Evolutionary conservation across 1,284 basidiomycete genomes (phyloP).

Genomic region (Malassezia furfur): DNA sequence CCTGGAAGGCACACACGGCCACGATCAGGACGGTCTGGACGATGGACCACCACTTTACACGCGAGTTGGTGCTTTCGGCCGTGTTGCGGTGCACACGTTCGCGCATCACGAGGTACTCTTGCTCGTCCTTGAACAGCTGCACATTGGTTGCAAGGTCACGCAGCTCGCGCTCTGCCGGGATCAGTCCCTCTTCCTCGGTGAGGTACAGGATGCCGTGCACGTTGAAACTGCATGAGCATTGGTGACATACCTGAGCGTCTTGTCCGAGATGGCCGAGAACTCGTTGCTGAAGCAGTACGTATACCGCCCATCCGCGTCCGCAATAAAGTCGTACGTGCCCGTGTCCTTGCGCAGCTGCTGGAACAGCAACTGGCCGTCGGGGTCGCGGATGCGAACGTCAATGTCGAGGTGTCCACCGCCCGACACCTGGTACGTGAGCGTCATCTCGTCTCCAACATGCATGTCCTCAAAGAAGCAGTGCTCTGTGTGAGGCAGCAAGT

Average conservation of each 20-base stretch:
- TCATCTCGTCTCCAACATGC: slow-evolving; percentile 93
- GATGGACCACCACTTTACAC: slow-evolving; percentile 99
- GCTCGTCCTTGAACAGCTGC: slow-evolving; percentile 90
- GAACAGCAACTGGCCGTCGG: slow-evolving; percentile 60
- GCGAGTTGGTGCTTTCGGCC: slow-evolving; percentile 60
- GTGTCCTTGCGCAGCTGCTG: slow-evolving; percentile 79
- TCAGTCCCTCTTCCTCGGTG: slow-evolving; percentile 62
- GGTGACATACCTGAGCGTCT: slow-evolving; percentile 58
- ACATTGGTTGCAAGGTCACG: slow-evolving; percentile 74
- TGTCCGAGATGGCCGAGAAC: slow-evolving; percentile 88
- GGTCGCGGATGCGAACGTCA: slow-evolving; percentile 74
- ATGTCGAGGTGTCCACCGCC: slow-evolving; percentile 92
- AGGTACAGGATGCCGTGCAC: slow-evolving; percentile 95
- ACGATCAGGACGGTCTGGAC: slow-evolving; percentile 78
- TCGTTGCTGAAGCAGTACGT: slow-evolving; percentile 98
- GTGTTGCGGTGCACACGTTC: slow-evolving; percentile 86
- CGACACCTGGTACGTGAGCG: slow-evolving; percentile 96
- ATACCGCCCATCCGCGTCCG: slow-evolving; percentile 73
- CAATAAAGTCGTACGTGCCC: slow-evolving; percentile 77
- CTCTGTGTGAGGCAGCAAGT: slow-evolving; percentile 65
- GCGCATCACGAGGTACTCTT: slow-evolving; percentile 92
- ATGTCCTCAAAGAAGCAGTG: slow-evolving; percentile 99
- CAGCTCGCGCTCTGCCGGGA: slow-evolving; percentile 88
- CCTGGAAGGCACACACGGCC: slow-evolving; percentile 85
- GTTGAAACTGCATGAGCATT: slow-evolving; percentile 66